Conservation (phyloP, 176 grass and related monocot genomes). For the Dactylis glomerata region DNA sequence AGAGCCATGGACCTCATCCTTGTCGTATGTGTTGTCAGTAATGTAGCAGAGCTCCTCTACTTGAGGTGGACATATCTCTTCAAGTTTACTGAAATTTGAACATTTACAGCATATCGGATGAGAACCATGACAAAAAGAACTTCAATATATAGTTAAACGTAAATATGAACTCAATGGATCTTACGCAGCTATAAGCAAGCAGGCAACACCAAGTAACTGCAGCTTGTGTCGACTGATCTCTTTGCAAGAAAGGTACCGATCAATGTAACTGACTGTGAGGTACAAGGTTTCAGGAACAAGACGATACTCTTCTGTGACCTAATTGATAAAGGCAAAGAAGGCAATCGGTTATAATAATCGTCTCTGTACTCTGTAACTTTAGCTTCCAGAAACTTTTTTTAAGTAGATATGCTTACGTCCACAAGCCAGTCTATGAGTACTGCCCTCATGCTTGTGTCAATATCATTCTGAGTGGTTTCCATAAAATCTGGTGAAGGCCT, state of each 20-base stretch:
- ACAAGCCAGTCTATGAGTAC: slow-evolving; percentile 93
- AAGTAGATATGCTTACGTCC: slow-evolving; percentile 50
- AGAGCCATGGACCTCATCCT: slow-evolving; percentile 55
- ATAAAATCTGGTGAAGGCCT: slow-evolving; percentile 72
- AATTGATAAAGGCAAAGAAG: slow-evolving; percentile 5
- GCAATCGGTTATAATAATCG: not conserved
- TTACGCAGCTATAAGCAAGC: slow-evolving; percentile 94
- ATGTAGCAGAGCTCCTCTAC: slow-evolving; percentile 94
- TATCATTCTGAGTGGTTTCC: slow-evolving; percentile 72
- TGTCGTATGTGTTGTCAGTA: slow-evolving; percentile 82
- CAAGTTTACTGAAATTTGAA: slow-evolving; percentile 70
- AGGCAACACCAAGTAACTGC: slow-evolving; percentile 85
- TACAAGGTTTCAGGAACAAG: slow-evolving; percentile 86
- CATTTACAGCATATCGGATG: slow-evolving; percentile 17
- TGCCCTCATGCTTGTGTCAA: slow-evolving; percentile 76
- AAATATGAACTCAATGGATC: slow-evolving; percentile 26
- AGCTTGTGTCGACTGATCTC: slow-evolving; percentile 58
- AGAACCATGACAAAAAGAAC: not conserved
- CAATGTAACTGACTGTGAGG: slow-evolving; percentile 84
- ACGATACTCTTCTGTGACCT: slow-evolving; percentile 88
- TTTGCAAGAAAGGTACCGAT: slow-evolving; percentile 80
- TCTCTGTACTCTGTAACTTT: not conserved
- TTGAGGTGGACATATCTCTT: slow-evolving; percentile 91
- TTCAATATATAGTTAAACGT: not conserved
- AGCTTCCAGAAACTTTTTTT: not conserved